These are phyloP conservation scores for Lyophyllum semitale DNA, from an alignment of 768 basidiomycete species.

Conservation along the genomic window DNA sequence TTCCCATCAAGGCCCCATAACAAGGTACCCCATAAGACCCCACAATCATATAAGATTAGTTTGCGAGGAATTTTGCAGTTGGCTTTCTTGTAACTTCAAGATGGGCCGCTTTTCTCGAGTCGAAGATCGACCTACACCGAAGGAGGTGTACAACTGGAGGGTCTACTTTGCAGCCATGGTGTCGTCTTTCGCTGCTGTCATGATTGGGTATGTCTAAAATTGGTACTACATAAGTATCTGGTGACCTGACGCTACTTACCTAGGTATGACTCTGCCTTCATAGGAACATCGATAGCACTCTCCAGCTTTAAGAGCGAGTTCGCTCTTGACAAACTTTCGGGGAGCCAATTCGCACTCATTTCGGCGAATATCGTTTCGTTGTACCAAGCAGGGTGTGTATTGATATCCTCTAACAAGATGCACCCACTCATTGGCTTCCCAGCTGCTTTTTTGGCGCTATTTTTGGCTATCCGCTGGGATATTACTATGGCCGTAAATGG, in stretches of 20 bases:
- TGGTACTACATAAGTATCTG: not conserved
- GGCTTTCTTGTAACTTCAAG: not conserved
- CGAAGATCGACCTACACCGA: slow-evolving; percentile 25
- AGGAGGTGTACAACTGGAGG: slow-evolving; percentile 43
- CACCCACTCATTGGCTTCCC: slow-evolving; percentile 1
- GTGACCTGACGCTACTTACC: slow-evolving; percentile 1
- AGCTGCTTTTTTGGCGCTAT: slow-evolving; percentile 42
- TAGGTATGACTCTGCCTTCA: slow-evolving; percentile 46
- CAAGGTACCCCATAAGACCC: no score
- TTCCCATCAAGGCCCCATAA: not conserved
- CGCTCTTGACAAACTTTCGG: slow-evolving; percentile 32
- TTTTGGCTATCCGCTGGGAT: slow-evolving; percentile 38
- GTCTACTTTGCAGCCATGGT: slow-evolving; percentile 36
- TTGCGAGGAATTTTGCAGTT: not conserved
- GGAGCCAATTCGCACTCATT: slow-evolving; percentile 30
- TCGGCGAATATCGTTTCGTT: slow-evolving; percentile 48
- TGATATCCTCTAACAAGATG: not conserved
- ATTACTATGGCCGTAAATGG: slow-evolving; percentile 37
- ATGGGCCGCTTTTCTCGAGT: slow-evolving; percentile 23
- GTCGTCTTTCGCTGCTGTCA: slow-evolving; percentile 38
- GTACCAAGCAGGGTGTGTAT: slow-evolving; percentile 43
- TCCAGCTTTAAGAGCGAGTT: slow-evolving; percentile 47
- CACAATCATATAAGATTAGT: no score
- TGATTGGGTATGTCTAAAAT: slow-evolving; percentile 33
- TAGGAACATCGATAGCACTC: slow-evolving; percentile 45